Conservation (phyloP, 2,329 filamentous ascomycete genomes). For the Pleurostoma richardsiae region DNA sequence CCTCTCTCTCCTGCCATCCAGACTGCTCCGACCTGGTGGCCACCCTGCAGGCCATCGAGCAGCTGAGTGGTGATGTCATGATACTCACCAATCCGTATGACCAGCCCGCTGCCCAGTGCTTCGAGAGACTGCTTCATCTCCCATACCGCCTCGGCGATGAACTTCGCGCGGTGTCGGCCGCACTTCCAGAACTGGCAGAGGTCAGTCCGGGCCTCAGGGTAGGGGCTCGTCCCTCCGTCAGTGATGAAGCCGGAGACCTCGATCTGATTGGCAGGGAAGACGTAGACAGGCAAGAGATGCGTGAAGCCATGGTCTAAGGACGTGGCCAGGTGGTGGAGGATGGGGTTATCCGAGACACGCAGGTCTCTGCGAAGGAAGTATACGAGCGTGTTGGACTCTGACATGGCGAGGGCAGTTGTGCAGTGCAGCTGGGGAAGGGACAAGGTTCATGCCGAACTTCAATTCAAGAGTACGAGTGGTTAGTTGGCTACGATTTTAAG, state of each 20-base stretch:
- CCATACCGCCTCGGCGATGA: conserved; percentile 68
- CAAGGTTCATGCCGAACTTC: too few species aligned
- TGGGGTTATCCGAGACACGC: conserved; percentile 68
- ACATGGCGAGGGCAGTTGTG: too few species aligned
- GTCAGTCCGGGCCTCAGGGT: conserved; percentile 61
- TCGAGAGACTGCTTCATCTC: conserved; percentile 61
- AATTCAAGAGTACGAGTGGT: too few species aligned
- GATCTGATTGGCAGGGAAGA: conserved; percentile 65
- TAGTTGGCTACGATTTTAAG: too few species aligned
- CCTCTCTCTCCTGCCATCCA: conserved; percentile 73
- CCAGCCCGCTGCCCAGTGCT: conserved; percentile 53
- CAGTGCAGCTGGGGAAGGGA: too few species aligned
- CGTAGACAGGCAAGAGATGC: conserved; percentile 65
- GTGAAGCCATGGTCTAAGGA: conserved; percentile 34
- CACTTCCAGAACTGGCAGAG: conserved; percentile 67
- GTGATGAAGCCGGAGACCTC: conserved; percentile 69
- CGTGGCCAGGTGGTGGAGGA: conserved; percentile 51
- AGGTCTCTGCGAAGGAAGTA: conserved; percentile 70
- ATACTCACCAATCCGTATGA: conserved; percentile 57
- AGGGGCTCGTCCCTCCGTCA: conserved; percentile 51
- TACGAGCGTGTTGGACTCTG: conserved; percentile 36
- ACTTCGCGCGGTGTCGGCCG: conserved; percentile 65
- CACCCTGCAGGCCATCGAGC: conserved; percentile 35
- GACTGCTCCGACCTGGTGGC: conserved; percentile 51
- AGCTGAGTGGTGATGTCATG: conserved; percentile 54